Evolutionary conservation across 176 grass and related monocot species (phyloP).

Genomic region (Lolium perenne): DNA sequence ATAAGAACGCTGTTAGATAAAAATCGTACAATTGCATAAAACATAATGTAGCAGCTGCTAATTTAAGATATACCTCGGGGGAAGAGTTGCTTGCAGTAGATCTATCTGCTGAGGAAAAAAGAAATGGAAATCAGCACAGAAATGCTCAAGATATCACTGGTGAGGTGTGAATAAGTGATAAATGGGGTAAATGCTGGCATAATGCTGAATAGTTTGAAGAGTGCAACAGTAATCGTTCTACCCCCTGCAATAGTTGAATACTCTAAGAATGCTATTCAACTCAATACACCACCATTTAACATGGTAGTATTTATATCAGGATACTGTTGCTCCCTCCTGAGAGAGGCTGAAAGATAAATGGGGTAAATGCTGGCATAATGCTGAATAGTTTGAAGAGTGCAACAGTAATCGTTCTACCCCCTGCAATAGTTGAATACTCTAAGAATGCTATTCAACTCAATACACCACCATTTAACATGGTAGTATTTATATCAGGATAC

Average conservation of each 20-base stretch:
- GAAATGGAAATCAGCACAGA: slow-evolving; percentile 41
- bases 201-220: neutral
- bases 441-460: neutral
- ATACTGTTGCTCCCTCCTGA: neutral
- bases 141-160: neutral
- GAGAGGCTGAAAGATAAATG: neutral
- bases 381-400: neutral
- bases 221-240: neutral
- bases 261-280: neutral
- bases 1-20: slow-evolving; percentile 31
- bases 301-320: neutral
- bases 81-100: slow-evolving; percentile 63
- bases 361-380: neutral
- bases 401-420: neutral
- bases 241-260: neutral
- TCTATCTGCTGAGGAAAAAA: slow-evolving; percentile 59
- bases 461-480: neutral
- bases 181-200: neutral
- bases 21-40: neutral
- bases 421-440: neutral
- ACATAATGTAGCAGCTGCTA: neutral
- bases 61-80: slow-evolving; percentile 56
- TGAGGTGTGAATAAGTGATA: slow-evolving; percentile 12
- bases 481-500: neutral
- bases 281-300: neutral